Evolutionary conservation across 2,329 filamentous ascomycete species (phyloP).

Genomic region (Fusarium proliferatum): DNA sequence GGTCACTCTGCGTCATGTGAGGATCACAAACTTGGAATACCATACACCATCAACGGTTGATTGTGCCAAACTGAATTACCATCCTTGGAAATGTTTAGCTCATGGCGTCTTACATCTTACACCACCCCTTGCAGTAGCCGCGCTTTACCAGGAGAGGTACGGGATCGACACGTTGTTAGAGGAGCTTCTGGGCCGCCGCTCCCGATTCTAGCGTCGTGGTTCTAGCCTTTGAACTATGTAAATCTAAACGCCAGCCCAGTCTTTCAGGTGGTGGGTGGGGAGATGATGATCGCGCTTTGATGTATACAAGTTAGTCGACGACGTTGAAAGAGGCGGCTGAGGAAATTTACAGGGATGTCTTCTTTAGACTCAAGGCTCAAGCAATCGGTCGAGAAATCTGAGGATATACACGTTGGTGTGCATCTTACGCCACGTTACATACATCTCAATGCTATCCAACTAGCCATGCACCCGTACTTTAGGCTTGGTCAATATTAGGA

Average conservation of each 20-base stretch:
- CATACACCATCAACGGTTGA: neutral
- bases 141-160: neutral
- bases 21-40: neutral
- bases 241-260: slow-evolving; percentile 24
- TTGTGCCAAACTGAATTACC: neutral
- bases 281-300: neutral
- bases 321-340: neutral
- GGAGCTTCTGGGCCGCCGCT: slow-evolving; percentile 8
- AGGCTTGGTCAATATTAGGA: neutral
- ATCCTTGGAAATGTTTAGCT: neutral
- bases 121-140: neutral
- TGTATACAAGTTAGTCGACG: neutral
- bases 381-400: neutral
- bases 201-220: slow-evolving; percentile 12
- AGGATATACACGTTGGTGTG: neutral
- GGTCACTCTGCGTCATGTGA: neutral
- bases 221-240: slow-evolving; percentile 2
- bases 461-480: neutral
- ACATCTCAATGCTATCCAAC: neutral
- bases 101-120: slow-evolving; percentile 9
- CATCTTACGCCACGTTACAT: neutral
- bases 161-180: neutral
- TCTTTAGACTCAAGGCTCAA: neutral
- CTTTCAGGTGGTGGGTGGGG: neutral
- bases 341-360: neutral